Evolutionary conservation across 768 basidiomycete species (phyloP), one percentile per base, ranked within the genome.

Genomic region (Amanita subjunquillea): DNA sequence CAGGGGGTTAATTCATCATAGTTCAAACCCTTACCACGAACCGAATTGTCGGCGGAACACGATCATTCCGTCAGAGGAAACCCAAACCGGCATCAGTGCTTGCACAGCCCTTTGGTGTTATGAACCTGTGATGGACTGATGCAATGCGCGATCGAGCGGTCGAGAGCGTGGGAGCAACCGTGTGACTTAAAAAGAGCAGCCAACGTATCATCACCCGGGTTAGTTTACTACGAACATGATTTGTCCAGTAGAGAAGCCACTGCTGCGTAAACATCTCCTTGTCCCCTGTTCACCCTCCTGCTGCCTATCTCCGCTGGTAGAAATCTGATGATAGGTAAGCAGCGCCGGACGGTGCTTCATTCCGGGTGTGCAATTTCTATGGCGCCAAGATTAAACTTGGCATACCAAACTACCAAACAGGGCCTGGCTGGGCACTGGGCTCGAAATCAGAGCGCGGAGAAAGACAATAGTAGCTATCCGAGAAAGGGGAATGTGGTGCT

Each of bases 171-270:
- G n/a, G n/a, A n/a, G n/a, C n/a, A n/a, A n/a, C n/a, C n/a, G n/a
- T 17, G 17, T 17, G 17, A 17, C 17, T 17, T 17, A 17, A 17
- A 17, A 17, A 17, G 17, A 17, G 17, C 17, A 17, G 17, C 17
- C 17, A 17, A 17, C 17, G 17, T n/a, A 25, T 25, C 23, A 25
- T 25, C 23, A 4, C 23, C 23, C 23, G 23, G 25, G 25, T 25
- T 25, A 25, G 17, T 17, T 17, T 17, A n/a, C 32, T 36, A 48
- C 20, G 48, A 34, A 23, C 36, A 41, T 34, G 50, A 27, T 30
- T 23, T 52, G 36, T 46, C 12, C 22, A 52, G 20, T 52, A 52
- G 32, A 34, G 51, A 44, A 44, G 51, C 51, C 3, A 52, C 25
- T 3, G 37, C 43, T n/a, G 51, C 51, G 17, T 52, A 52, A 12